Base-by-base conservation (phyloP, 345 rosid genomes). In the Noccaea bulbosa region DNA sequence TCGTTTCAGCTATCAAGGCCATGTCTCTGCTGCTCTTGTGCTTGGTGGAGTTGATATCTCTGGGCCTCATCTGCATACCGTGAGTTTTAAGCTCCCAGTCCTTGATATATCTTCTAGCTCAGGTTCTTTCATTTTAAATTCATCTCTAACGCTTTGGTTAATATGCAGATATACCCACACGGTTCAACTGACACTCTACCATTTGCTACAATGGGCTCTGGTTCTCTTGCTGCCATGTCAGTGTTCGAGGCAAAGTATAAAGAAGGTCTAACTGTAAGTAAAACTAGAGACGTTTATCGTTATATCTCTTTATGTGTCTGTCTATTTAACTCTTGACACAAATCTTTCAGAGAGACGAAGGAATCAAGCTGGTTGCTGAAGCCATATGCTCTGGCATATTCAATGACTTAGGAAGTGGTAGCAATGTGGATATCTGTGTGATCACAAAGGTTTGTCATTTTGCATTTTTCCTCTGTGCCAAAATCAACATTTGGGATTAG, bases 181-280 rank as follows among this genome's bases (percentile, higher is more conserved):
- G 97, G 94, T 67, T 90, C 94, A 39, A 86, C 94, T 44, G 93
- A 88, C 73, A 88, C 94, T 9, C 79, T 90, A 72, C 97, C 97
- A 64, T 90, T 83, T 58, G 94, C 97, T 2, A 90, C 97, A 30
- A 90, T 90, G 96, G 96, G 93, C 11, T 90, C 96, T 72, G 93
- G 96, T 74, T 88, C 96, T 57, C 88, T 90, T 47, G 96, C 96
- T 73, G 93, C 96, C 41, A 88, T 90, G 93, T 68, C 92, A 58
- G 78, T 86, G 38, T 90, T 90, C 70, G 93, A 90, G 77, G 86
- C 93, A 60, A 86, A 83, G 59, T 88, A 90, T 78, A 86, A 70
- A 79, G 96, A 90, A 81, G 94, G 88, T 76, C 76, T 90, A 54
- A 88, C 82, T 68, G 96, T 88, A 80, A 85, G 96, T 78, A 57